Evolutionary conservation across 495 filamentous ascomycete species (phyloP).

Genomic region (Saxophila tyrrhenica): DNA sequence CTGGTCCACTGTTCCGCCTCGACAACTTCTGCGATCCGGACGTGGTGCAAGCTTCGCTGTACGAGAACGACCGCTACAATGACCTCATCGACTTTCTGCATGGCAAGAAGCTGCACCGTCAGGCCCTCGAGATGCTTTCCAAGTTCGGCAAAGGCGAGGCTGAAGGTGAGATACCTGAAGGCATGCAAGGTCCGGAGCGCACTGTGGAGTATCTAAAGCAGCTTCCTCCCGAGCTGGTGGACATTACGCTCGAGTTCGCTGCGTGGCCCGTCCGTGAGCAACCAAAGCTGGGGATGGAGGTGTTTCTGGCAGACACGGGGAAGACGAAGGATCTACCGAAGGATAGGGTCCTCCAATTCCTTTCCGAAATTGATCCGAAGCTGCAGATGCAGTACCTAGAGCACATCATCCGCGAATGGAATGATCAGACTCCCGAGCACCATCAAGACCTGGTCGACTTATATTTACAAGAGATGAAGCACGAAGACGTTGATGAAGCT

Average conservation of each 20-base stretch:
- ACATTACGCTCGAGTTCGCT: conserved; percentile 81
- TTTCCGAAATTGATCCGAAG: conserved; percentile 52
- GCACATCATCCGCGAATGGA: conserved; percentile 78
- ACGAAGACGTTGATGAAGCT: conserved; percentile 35
- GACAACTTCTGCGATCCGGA: conserved; percentile 95
- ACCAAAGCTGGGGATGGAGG: conserved; percentile 76
- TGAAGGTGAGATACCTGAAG: conserved; percentile 49
- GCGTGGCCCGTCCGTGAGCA: conserved; percentile 72
- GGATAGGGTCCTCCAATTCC: conserved; percentile 58
- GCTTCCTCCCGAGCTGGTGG: conserved; percentile 75
- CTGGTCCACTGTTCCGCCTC: conserved; percentile 84
- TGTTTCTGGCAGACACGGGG: conserved; percentile 88
- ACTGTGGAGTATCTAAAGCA: conserved; percentile 86
- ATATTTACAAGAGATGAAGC: conserved; percentile 56
- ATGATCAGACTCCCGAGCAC: conserved; percentile 72
- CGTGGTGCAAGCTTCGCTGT: conserved; percentile 84
- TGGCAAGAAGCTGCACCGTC: conserved; percentile 83
- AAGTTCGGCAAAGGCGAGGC: conserved; percentile 65
- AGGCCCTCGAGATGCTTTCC: conserved; percentile 70
- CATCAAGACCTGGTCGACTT: conserved; percentile 73
- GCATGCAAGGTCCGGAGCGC: conserved; percentile 68
- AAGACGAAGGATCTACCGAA: conserved; percentile 86
- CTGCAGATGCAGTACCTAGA: conserved; percentile 80
- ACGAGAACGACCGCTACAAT: conserved; percentile 79
- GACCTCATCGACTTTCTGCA: conserved; percentile 95